Conservation (phyloP, 2,329 filamentous ascomycete species). For the Plectosphaerella sp. region DNA sequence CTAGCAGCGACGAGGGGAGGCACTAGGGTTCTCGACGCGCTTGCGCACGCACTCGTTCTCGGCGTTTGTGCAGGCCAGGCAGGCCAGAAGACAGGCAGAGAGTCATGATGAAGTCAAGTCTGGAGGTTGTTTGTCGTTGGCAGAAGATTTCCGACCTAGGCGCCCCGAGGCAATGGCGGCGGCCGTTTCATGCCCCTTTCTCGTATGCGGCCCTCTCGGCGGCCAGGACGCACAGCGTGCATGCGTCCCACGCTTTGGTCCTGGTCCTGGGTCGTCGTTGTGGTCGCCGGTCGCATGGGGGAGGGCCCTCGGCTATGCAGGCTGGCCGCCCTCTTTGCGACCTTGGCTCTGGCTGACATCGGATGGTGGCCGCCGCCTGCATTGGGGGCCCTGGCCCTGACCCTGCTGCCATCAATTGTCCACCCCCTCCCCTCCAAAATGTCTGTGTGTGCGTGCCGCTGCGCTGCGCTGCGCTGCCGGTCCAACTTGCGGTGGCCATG, state of each 20-base stretch:
- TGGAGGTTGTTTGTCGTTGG: not conserved
- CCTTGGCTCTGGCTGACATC: slow-evolving; percentile 2
- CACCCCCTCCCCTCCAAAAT: not conserved
- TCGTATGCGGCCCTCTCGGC: slow-evolving; percentile 3
- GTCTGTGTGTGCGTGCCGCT: no score
- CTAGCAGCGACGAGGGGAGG: not conserved
- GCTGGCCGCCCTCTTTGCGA: slow-evolving; percentile 9
- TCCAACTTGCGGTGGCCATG: not conserved
- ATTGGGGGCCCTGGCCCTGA: slow-evolving; percentile 1
- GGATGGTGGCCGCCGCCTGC: slow-evolving; percentile 11
- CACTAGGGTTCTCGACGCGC: not conserved
- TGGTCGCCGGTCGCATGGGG: slow-evolving; percentile 24
- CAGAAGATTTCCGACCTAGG: not conserved
- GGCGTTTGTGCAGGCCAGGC: not conserved
- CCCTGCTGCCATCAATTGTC: not conserved
- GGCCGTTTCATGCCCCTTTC: not conserved
- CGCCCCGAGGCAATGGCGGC: not conserved
- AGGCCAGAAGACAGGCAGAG: not conserved
- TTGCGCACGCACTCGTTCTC: not conserved
- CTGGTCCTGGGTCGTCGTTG: slow-evolving; percentile 2
- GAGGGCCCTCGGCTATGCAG: slow-evolving; percentile 34
- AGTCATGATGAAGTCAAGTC: not conserved
- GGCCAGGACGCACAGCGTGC: slow-evolving; percentile 6
- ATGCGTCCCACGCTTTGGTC: slow-evolving; percentile 12
- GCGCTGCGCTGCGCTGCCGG: not conserved